phyloP scores from a whole-genome alignment of 2,329 filamentous ascomycete species.

The Sporothrix brasiliensis region DNA sequence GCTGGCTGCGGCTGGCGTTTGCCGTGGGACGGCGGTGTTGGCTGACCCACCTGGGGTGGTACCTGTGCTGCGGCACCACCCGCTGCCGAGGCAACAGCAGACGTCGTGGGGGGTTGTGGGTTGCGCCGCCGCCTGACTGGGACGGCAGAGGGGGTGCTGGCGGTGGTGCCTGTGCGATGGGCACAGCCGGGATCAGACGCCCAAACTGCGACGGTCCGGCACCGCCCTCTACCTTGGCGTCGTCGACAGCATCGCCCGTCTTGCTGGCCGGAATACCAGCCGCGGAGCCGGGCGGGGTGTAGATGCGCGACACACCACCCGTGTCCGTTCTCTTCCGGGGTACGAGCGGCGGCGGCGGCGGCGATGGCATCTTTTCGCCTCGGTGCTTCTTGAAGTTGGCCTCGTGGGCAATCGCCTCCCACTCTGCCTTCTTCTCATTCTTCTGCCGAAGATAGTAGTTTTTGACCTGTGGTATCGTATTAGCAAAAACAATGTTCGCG shows the following conservation, averaged over 20 bases:
- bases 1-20: slow-evolving; percentile 37
- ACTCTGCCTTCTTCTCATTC: slow-evolving; percentile 57
- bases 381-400: slow-evolving; percentile 59
- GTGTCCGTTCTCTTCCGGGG: slow-evolving; percentile 31
- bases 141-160: slow-evolving; percentile 38
- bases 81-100: background rate
- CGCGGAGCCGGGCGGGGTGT: too few species aligned
- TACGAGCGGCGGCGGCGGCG: slow-evolving; percentile 55
- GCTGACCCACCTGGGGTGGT: slow-evolving; percentile 29
- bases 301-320: too few species aligned
- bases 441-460: slow-evolving; percentile 69
- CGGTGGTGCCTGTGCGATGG: slow-evolving; percentile 43
- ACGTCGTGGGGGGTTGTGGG: background rate
- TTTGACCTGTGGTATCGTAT: slow-evolving; percentile 48
- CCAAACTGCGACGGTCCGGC: slow-evolving; percentile 33
- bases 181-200: slow-evolving; percentile 42
- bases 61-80: slow-evolving; percentile 32
- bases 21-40: slow-evolving; percentile 33
- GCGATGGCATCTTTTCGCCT: slow-evolving; percentile 62
- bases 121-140: background rate
- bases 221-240: slow-evolving; percentile 50
- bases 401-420: slow-evolving; percentile 62
- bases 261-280: background rate
- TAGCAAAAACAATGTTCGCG: background rate
- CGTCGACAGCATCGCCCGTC: slow-evolving; percentile 32